Conservation (phyloP, 1,284 basidiomycete species). For the Apiotrichum akiyoshidainum region DNA sequence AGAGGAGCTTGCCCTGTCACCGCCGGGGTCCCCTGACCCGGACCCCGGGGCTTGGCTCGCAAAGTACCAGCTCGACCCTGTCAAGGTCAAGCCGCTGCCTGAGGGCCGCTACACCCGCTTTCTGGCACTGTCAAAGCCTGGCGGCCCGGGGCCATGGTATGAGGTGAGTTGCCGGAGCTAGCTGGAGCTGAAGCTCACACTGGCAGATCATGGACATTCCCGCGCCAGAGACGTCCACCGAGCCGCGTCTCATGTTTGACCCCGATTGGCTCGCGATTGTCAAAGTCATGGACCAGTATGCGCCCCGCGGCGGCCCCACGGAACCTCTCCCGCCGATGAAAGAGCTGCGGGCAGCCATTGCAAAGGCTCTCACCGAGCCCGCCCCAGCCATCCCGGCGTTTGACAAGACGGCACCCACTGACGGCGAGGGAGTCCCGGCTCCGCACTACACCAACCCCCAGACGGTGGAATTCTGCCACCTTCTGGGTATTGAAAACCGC, state of each 20-base stretch:
- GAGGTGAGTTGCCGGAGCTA: slow-evolving; percentile 25
- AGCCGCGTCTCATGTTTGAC: slow-evolving; percentile 63
- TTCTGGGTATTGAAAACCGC: slow-evolving; percentile 75
- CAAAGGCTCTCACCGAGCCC: too few relatives aligned
- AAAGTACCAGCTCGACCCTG: too few relatives aligned
- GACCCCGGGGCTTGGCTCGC: too few relatives aligned
- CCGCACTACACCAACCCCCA: slow-evolving; percentile 77
- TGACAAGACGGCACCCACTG: slow-evolving; percentile 65
- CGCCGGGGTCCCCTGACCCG: too few relatives aligned
- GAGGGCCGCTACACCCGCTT: slow-evolving; percentile 52
- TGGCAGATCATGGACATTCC: slow-evolving; percentile 67
- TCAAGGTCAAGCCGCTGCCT: too few relatives aligned
- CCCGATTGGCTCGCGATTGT: slow-evolving; percentile 91
- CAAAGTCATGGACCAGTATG: slow-evolving; percentile 73
- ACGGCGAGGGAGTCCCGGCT: slow-evolving; percentile 24
- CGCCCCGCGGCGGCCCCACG: slow-evolving; percentile 63
- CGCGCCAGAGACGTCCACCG: slow-evolving; percentile 25
- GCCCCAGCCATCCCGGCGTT: slow-evolving; percentile 62
- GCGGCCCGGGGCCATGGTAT: slow-evolving; percentile 51
- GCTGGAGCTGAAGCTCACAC: slow-evolving; percentile 53
- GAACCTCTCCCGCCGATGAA: slow-evolving; percentile 47
- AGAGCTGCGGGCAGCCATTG: too few relatives aligned
- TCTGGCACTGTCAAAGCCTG: slow-evolving; percentile 88
- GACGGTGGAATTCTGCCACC: slow-evolving; percentile 75
- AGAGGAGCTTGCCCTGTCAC: too few relatives aligned